These are phyloP conservation scores for Populus euphratica DNA, from an alignment of 345 rosid genomes.

Conservation along the genomic window DNA sequence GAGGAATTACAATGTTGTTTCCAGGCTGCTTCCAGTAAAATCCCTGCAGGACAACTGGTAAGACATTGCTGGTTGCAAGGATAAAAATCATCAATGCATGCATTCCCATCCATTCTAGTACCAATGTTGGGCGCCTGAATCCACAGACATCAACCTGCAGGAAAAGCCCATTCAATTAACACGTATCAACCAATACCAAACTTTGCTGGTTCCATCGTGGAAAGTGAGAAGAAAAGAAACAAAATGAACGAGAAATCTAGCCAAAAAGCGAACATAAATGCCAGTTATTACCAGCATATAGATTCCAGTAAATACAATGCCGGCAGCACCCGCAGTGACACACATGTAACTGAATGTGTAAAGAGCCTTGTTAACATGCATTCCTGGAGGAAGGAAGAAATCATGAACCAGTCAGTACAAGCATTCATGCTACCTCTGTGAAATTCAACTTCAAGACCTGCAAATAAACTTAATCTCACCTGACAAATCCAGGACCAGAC, in stretches of 20 bases:
- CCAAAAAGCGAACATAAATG: neutral
- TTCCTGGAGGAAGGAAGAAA: slow-evolving; percentile 42
- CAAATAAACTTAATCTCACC: slow-evolving; percentile 36
- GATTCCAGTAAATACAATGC: slow-evolving; percentile 59
- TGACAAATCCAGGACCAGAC: slow-evolving; percentile 48
- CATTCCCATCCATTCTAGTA: slow-evolving; percentile 83
- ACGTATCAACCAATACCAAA: neutral
- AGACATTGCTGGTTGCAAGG: slow-evolving; percentile 61
- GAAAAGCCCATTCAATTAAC: neutral
- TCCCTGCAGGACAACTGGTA: slow-evolving; percentile 64
- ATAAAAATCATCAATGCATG: slow-evolving; percentile 64
- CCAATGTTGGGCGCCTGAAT: slow-evolving; percentile 38
- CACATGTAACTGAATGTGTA: slow-evolving; percentile 75
- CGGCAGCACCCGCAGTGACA: slow-evolving; percentile 71
- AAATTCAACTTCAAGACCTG: neutral
- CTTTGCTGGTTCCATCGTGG: neutral
- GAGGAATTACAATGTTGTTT: slow-evolving; percentile 59
- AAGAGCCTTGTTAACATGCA: slow-evolving; percentile 82
- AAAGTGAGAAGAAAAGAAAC: neutral
- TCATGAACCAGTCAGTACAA: neutral
- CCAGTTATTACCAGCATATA: slow-evolving; percentile 53
- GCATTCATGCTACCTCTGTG: neutral
- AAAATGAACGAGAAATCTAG: neutral
- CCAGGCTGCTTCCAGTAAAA: slow-evolving; percentile 69
- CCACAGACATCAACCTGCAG: slow-evolving; percentile 61